Evolutionary conservation across 352 stramenopile genomes (phyloP).

Genomic region (Thalassiosira ordinaria): DNA sequence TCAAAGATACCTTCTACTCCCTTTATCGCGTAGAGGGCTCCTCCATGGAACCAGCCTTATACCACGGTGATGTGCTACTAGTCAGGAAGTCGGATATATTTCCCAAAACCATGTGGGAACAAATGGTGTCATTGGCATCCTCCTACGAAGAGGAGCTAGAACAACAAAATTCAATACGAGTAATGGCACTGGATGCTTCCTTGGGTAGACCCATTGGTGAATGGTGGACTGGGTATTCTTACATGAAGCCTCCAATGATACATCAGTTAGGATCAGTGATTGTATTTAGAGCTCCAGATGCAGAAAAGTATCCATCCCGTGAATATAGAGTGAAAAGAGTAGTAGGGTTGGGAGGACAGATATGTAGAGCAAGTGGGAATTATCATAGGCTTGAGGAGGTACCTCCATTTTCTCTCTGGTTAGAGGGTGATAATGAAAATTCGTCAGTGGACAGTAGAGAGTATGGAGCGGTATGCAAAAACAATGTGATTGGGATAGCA

Average conservation of each 20-base stretch:
- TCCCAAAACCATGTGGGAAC: slow-evolving; percentile 22
- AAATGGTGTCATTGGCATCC: slow-evolving; percentile 16
- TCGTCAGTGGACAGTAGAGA: slow-evolving; percentile 59
- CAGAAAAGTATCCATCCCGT: slow-evolving; percentile 36
- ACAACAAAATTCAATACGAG: slow-evolving; percentile 38
- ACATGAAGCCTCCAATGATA: slow-evolving; percentile 36
- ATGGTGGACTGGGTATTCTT: slow-evolving; percentile 18
- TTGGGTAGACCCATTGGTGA: slow-evolving; percentile 44
- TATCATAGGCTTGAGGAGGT: slow-evolving; percentile 37
- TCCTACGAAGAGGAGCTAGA: slow-evolving; percentile 17
- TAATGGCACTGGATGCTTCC: slow-evolving; percentile 41
- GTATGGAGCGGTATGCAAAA: slow-evolving; percentile 73
- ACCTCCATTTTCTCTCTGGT: slow-evolving; percentile 67
- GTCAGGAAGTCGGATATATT: slow-evolving; percentile 70
- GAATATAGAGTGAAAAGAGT: slow-evolving; percentile 74
- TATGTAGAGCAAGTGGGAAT: slow-evolving; percentile 30
- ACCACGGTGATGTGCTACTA: slow-evolving; percentile 68
- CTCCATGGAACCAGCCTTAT: slow-evolving; percentile 74
- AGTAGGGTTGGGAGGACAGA: slow-evolving; percentile 68
- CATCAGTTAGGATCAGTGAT: slow-evolving; percentile 39
- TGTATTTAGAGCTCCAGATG: slow-evolving; percentile 43
- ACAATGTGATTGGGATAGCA: slow-evolving; percentile 70
- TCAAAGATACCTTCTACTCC: slow-evolving; percentile 67
- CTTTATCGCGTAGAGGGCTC: slow-evolving; percentile 57
- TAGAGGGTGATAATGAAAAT: slow-evolving; percentile 65